These are phyloP conservation scores for Ascocoryne sarcoides DNA, from an alignment of 2,329 filamentous ascomycete genomes.

Conservation along the genomic window DNA sequence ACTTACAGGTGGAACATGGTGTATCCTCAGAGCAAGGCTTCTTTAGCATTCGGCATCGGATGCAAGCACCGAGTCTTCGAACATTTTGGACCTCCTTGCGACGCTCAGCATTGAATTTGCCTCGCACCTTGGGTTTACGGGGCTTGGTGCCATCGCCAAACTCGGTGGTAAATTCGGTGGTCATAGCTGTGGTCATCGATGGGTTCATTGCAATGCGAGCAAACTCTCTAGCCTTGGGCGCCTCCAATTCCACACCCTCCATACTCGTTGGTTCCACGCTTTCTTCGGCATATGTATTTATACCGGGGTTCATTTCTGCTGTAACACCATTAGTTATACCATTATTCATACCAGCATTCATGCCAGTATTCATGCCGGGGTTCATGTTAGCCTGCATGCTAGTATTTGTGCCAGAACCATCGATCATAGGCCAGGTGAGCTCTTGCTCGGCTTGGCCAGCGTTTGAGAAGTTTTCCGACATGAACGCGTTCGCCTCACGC, in stretches of 20 bases:
- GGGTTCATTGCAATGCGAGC: conserved; percentile 21
- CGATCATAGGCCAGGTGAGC: conserved; percentile 23
- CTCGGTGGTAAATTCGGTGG: conserved; percentile 27
- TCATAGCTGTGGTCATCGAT: conserved; percentile 14
- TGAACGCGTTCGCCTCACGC: conserved; percentile 17
- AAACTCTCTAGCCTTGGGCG: conserved; percentile 10
- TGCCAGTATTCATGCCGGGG: too few relatives aligned
- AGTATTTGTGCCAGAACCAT: conserved; percentile 11
- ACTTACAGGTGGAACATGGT: conserved; percentile 55
- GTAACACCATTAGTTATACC: too few relatives aligned
- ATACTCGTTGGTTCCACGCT: conserved; percentile 2
- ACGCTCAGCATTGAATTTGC: conserved; percentile 48
- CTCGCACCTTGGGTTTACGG: conserved; percentile 39
- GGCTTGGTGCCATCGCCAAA: conserved; percentile 25
- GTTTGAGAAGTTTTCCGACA: conserved; percentile 15
- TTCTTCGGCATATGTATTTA: conserved; percentile 5
- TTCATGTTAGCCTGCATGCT: too few relatives aligned
- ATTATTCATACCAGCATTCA: too few relatives aligned
- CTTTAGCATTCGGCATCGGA: conserved; percentile 55
- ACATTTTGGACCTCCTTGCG: conserved; percentile 58
- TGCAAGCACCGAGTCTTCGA: conserved; percentile 56
- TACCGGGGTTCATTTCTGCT: conserved; percentile 2
- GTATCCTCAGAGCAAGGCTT: conserved; percentile 58
- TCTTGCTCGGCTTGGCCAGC: conserved; percentile 14
- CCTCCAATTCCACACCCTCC: background rate